phyloP scores from a whole-genome alignment of 2,329 filamentous ascomycete species.

The Escovopsis weberi region DNA sequence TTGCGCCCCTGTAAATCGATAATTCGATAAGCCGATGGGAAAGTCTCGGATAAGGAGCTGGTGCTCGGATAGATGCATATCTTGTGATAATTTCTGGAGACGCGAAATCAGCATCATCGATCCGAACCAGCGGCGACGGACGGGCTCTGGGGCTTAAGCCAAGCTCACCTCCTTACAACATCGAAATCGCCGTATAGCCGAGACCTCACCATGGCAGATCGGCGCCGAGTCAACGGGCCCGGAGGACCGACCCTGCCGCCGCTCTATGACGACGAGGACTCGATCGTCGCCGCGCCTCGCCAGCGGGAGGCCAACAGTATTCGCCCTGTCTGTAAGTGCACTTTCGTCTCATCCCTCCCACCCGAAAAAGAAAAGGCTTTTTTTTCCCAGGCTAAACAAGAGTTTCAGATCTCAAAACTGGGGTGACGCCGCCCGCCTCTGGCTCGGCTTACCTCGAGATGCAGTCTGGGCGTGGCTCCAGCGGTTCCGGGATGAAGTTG shows the following conservation, averaged over 20 bases:
- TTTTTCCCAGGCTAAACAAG: not conserved
- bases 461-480: slow-evolving; percentile 32
- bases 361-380: too few relatives aligned
- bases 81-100: too few relatives aligned
- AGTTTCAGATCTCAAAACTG: slow-evolving; percentile 69
- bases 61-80: not conserved
- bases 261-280: slow-evolving; percentile 43
- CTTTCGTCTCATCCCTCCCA: not conserved
- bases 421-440: slow-evolving; percentile 81
- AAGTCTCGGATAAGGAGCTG: not conserved
- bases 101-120: too few relatives aligned
- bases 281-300: slow-evolving; percentile 28
- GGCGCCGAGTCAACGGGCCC: slow-evolving; percentile 82
- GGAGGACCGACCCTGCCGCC: slow-evolving; percentile 62
- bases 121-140: too few relatives aligned
- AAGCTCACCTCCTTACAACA: too few relatives aligned
- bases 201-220: slow-evolving; percentile 50
- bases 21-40: too few relatives aligned
- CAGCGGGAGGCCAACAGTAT: slow-evolving; percentile 53
- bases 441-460: slow-evolving; percentile 79
- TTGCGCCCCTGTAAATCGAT: not conserved
- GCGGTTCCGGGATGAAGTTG: slow-evolving; percentile 64
- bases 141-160: too few relatives aligned
- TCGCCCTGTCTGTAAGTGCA: slow-evolving; percentile 66
- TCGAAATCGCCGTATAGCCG: too few relatives aligned